phyloP scores from a whole-genome alignment of 169 alveolate genomes.

The Plasmodium falciparum region DNA sequence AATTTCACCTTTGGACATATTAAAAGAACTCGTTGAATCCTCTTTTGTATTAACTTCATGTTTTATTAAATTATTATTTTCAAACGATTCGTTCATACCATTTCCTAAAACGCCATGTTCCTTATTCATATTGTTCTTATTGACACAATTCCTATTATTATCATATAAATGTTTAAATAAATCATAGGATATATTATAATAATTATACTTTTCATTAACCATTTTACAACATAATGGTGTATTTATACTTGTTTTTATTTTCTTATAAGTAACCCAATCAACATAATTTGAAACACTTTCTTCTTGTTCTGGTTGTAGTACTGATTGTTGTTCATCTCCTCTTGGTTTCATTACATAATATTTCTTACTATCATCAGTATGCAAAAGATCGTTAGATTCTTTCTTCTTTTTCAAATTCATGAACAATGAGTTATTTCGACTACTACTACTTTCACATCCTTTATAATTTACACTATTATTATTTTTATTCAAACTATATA shows the following conservation, averaged over 20 bases:
- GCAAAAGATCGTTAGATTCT: not conserved
- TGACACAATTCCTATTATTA: not conserved
- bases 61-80: not conserved
- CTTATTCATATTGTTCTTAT: not conserved
- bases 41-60: not conserved
- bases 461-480: too few species aligned
- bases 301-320: not conserved
- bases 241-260: slow-evolving; percentile 62
- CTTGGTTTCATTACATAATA: not conserved
- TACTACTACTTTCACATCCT: too few species aligned
- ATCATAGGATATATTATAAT: slow-evolving; percentile 62
- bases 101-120: not conserved
- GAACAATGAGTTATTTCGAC: not conserved
- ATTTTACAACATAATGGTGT: slow-evolving; percentile 73
- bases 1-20: not conserved
- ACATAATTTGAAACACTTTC: slow-evolving; percentile 27
- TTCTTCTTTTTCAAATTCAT: slow-evolving; percentile 33
- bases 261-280: slow-evolving; percentile 41
- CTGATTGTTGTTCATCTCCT: not conserved
- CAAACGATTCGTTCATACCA: not conserved
- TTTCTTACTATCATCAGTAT: not conserved
- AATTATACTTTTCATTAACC: slow-evolving; percentile 41
- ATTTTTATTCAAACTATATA: too few species aligned
- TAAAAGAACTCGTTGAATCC: not conserved
- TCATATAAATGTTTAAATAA: slow-evolving; percentile 50